Conservation (phyloP, 2,329 filamentous ascomycete species). For the Pseudocercospora musae region DNA sequence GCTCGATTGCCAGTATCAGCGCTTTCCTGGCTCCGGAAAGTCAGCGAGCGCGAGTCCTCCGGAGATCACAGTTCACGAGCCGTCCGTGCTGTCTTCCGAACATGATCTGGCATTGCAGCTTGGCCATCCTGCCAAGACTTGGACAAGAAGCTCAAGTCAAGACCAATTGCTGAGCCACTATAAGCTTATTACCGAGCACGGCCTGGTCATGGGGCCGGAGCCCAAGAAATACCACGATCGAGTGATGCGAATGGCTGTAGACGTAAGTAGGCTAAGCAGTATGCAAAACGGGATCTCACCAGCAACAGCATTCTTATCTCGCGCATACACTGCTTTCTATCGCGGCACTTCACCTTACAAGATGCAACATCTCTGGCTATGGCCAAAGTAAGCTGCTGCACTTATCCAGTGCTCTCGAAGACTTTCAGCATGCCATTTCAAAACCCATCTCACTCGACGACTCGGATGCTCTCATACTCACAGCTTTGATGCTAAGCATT, state of each 20-base stretch:
- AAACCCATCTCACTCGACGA: slow-evolving; percentile 10
- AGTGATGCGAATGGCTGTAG: slow-evolving; percentile 10
- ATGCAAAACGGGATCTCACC: background rate
- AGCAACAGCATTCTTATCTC: slow-evolving; percentile 10
- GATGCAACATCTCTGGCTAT: slow-evolving; percentile 1
- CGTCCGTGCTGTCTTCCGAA: background rate
- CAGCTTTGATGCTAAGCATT: slow-evolving; percentile 13
- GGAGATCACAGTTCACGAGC: background rate
- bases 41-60: background rate
- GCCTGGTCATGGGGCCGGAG: slow-evolving; percentile 11
- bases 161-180: slow-evolving; percentile 10
- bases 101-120: background rate
- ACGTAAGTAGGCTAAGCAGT: background rate
- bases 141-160: slow-evolving; percentile 4
- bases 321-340: slow-evolving; percentile 11
- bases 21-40: background rate
- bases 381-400: slow-evolving; percentile 8
- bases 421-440: slow-evolving; percentile 12
- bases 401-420: slow-evolving; percentile 9
- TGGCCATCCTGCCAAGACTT: background rate
- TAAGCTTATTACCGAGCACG: slow-evolving; percentile 11
- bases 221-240: slow-evolving; percentile 8
- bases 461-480: slow-evolving; percentile 14
- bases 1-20: slow-evolving; percentile 6
- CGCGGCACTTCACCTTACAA: slow-evolving; percentile 9